Evolutionary conservation across 192 early-diverging fungal species (phyloP).

Genomic region (Dissophora ornata): DNA sequence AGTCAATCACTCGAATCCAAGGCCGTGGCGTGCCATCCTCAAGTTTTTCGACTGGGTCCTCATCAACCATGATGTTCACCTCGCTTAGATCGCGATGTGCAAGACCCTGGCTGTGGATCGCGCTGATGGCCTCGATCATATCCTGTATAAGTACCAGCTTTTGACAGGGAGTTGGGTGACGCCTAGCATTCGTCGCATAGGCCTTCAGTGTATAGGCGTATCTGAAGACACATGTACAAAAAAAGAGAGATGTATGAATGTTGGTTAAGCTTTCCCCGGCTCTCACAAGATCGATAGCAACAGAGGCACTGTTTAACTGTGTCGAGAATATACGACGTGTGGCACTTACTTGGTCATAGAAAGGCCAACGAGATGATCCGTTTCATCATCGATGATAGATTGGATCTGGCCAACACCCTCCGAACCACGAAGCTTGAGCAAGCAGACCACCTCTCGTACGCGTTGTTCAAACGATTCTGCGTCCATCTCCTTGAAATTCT

Average conservation of each 20-base stretch:
- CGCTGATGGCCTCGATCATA: conserved; percentile 62
- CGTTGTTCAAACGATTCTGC: conserved; percentile 61
- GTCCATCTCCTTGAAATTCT: conserved; percentile 69
- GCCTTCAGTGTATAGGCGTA: conserved; percentile 68
- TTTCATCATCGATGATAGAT: conserved; percentile 60
- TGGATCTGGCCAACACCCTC: conserved; percentile 66
- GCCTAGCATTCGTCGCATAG: conserved; percentile 62
- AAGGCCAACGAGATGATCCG: conserved; percentile 64
- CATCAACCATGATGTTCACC: conserved; percentile 70
- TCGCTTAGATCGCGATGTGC: conserved; percentile 71
- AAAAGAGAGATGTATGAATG: background rate
- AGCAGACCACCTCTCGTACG: conserved; percentile 64
- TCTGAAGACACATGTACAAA: conserved; percentile 16
- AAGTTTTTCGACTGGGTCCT: conserved; percentile 43
- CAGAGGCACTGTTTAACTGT: too few species aligned
- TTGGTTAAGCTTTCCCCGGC: too few species aligned
- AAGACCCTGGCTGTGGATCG: conserved; percentile 63
- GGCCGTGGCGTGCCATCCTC: conserved; percentile 58
- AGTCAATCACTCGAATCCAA: conserved; percentile 66
- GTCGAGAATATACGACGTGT: background rate
- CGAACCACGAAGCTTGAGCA: conserved; percentile 57
- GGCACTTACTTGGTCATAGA: conserved; percentile 65
- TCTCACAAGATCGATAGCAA: too few species aligned
- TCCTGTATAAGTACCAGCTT: conserved; percentile 65
- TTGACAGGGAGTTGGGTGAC: conserved; percentile 61